Base-by-base conservation (phyloP, 352 stramenopile genomes). In the Globisporangium emineosum region DNA sequence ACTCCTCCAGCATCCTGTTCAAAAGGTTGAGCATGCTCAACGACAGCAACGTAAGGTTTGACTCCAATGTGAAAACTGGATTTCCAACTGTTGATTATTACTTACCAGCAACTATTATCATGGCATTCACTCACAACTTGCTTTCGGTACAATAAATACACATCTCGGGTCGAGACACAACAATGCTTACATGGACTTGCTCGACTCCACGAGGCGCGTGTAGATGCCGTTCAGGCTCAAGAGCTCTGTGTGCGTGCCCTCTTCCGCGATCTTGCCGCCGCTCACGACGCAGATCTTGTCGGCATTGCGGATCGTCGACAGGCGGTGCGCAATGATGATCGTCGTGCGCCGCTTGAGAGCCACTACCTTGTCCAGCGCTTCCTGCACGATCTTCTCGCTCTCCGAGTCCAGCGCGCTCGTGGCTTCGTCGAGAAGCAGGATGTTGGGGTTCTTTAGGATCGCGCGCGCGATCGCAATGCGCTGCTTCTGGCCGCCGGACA, bases 401-500 rank as follows among this genome's bases (percentile, higher is more conserved):
- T 97, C 69, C 35, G 72, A 89, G 68, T 98, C 94, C 3, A 98
- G 67, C 7, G 81, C 90, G 54, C 70, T 87, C 15, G 90, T 97
- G 15, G 87, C 89, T 68, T 97, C 90, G 43, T 81, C 74, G 23
- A 85, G 57, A 5, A 85, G 25, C 49, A 82, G 62, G 42, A 81
- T 78, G 5, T 45, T 51, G 2, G 72, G 74, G 40, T 81, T 72
- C 54, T 81, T 81, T 32, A 80, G 13, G 75, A 70, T 98, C 15
- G 86, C 86, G 23, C 86, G 80, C 0, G 86, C 86, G 45, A 94
- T 92, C 29, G 86, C 86, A 57, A 94, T 79, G 27, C 97, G 86
- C 77, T 99, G 98, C 73, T 99, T 98, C 75, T 99, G 94, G 17
- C 94, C 94, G 51, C 96, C 97, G 89, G 70, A 77, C 6, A 78